phyloP scores from a whole-genome alignment of 202 grass and related monocot species.

The Alloteropsis angusta region DNA sequence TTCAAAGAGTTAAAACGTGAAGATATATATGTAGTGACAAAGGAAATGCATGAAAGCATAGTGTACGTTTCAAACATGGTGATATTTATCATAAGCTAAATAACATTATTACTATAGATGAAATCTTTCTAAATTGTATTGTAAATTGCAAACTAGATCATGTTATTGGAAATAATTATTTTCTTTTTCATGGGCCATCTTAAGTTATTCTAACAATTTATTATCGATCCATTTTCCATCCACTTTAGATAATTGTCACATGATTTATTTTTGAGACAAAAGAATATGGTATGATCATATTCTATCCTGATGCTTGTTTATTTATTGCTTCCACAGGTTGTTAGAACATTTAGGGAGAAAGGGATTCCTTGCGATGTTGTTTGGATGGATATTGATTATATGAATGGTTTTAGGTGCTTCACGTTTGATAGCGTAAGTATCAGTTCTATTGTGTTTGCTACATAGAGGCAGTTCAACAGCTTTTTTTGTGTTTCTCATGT shows the following conservation, averaged over 20 bases:
- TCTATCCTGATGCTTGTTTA: conserved; percentile 16
- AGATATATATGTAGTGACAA: neutral
- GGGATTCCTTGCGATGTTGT: conserved; percentile 93
- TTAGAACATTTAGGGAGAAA: conserved; percentile 86
- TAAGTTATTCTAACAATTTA: neutral
- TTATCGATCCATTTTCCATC: neutral
- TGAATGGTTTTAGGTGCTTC: conserved; percentile 95
- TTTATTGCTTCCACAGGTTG: conserved; percentile 44
- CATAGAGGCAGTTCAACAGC: neutral
- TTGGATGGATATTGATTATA: conserved; percentile 99
- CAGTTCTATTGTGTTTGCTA: neutral
- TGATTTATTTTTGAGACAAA: neutral
- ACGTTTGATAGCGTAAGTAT: conserved; percentile 74
- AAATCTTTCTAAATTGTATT: neutral
- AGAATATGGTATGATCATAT: neutral
- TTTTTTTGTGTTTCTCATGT: neutral
- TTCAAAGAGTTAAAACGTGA: neutral
- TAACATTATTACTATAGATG: neutral
- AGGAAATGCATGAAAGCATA: neutral
- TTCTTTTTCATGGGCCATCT: neutral
- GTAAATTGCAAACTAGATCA: neutral
- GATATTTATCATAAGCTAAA: neutral
- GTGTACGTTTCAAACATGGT: neutral
- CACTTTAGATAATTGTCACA: neutral
- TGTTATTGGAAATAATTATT: neutral